These are phyloP conservation scores for Tulasnella sp. DNA, from an alignment of 768 basidiomycete genomes.

Conservation along the genomic window DNA sequence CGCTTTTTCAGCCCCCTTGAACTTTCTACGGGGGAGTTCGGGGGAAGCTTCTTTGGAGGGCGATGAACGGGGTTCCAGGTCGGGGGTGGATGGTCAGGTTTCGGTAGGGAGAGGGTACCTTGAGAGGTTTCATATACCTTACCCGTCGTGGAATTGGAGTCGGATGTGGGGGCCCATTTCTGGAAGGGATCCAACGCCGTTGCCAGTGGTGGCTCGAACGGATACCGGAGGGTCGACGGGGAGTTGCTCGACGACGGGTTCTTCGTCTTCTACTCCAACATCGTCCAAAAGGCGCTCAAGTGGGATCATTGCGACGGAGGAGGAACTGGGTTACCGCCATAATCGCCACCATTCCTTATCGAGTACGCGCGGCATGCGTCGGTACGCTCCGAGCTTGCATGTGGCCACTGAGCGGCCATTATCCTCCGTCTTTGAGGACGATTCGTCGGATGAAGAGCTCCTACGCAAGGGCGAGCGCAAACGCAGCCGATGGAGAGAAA, in stretches of 20 bases:
- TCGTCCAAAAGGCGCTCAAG: background rate
- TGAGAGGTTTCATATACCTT: background rate
- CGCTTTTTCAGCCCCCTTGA: slow-evolving; percentile 6
- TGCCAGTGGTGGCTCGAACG: background rate
- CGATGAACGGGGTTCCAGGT: background rate
- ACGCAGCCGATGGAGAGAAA: background rate
- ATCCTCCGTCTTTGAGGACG: background rate
- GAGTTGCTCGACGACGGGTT: slow-evolving; percentile 1
- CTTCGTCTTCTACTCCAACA: background rate
- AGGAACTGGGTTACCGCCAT: background rate
- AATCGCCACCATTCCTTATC: background rate
- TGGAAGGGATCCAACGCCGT: background rate
- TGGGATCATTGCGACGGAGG: background rate
- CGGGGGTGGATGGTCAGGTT: background rate
- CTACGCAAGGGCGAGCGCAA: background rate
- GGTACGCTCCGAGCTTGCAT: background rate
- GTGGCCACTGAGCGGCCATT: background rate
- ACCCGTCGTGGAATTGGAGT: background rate
- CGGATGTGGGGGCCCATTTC: background rate
- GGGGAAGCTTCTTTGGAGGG: background rate
- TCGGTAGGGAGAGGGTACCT: background rate
- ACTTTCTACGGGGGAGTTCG: slow-evolving; percentile 12
- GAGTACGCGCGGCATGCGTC: background rate
- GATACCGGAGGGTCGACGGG: background rate
- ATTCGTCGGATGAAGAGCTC: slow-evolving; percentile 4